Conservation (phyloP, 2,329 filamentous ascomycete genomes). For the Colletotrichum gloeosporioides region DNA sequence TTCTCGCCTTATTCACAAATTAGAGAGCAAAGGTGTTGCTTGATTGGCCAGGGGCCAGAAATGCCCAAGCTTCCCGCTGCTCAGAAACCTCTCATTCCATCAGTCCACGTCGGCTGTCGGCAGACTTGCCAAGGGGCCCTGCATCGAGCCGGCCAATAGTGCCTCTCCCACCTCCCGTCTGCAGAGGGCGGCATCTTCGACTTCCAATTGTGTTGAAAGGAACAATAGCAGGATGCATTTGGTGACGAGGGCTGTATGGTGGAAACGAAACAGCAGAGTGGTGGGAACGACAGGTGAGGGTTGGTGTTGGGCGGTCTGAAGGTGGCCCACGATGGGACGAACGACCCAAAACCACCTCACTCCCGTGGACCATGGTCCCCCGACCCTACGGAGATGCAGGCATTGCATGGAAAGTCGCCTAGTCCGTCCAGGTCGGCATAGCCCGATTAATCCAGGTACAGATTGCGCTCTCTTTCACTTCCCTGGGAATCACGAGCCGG, state of each 20-base stretch:
- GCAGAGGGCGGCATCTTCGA: neutral
- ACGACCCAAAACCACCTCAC: neutral
- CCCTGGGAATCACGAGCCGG: neutral
- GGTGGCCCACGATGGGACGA: conserved; percentile 6
- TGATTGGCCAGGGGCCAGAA: neutral
- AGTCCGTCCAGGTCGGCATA: neutral
- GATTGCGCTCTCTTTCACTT: neutral
- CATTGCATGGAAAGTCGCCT: neutral
- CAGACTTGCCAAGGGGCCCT: conserved; percentile 15
- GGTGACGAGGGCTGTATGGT: neutral
- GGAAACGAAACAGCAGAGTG: neutral
- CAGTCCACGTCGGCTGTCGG: conserved; percentile 17
- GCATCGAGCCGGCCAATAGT: conserved; percentile 4
- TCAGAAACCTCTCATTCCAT: conserved; percentile 1
- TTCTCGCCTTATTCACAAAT: conserved; percentile 10
- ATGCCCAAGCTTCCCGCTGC: conserved; percentile 4
- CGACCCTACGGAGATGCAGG: neutral
- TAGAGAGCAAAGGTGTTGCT: neutral
- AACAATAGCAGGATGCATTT: neutral
- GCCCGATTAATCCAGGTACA: neutral
- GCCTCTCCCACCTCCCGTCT: neutral
- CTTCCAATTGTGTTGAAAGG: neutral
- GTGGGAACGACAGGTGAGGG: neutral
- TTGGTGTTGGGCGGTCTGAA: neutral
- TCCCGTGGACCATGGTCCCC: neutral